Conservation (phyloP, 805 yeast genomes). For the Metschnikowia amazonensis region DNA sequence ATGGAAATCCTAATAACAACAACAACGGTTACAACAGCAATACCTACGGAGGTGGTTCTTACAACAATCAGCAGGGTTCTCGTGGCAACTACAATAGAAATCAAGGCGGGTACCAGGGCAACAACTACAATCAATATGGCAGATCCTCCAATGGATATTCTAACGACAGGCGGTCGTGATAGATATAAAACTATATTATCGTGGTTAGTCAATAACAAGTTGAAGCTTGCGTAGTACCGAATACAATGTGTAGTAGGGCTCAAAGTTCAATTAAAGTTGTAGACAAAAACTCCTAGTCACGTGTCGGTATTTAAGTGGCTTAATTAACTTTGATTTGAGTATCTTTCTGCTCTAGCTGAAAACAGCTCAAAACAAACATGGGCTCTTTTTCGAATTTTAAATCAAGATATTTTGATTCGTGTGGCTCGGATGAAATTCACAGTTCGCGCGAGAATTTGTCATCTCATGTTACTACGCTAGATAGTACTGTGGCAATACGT, state of each 20-base stretch:
- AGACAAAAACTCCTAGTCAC: not conserved
- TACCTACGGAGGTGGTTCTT: not conserved
- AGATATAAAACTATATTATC: not conserved
- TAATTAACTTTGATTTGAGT: too few relatives aligned
- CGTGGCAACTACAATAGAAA: conserved; percentile 1
- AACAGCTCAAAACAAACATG: not conserved
- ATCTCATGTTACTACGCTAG: not conserved
- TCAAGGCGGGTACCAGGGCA: conserved; percentile 6
- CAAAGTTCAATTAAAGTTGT: not conserved
- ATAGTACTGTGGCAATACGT: not conserved
- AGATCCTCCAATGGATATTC: conserved; percentile 1
- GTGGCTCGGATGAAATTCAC: not conserved
- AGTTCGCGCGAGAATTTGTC: not conserved
- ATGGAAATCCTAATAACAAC: not conserved
- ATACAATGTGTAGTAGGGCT: not conserved
- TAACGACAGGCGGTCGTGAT: not conserved
- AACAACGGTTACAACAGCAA: not conserved
- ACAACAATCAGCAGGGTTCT: conserved; percentile 8
- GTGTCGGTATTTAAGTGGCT: too few relatives aligned
- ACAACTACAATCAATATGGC: conserved; percentile 3
- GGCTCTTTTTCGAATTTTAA: not conserved
- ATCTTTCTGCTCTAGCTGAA: too few relatives aligned
- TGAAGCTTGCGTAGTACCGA: not conserved
- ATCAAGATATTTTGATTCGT: not conserved
- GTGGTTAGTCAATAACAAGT: not conserved